These are phyloP conservation scores for Neurospora hispaniola DNA, from an alignment of 495 filamentous ascomycete species.

Conservation along the genomic window DNA sequence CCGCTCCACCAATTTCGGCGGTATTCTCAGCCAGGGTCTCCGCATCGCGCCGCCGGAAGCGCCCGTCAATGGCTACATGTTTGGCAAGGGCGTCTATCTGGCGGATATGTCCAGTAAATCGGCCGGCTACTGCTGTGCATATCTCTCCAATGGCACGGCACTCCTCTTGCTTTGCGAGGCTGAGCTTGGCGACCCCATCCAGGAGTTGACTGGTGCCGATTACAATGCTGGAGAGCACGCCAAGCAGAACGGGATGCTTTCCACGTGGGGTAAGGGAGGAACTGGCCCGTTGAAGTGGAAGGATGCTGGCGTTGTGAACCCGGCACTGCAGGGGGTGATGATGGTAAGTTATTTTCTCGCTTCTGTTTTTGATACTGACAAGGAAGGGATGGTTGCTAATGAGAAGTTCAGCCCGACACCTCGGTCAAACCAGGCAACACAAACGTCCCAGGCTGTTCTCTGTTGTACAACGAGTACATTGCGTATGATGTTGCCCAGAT, in stretches of 20 bases:
- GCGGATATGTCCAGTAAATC: slow-evolving; percentile 70
- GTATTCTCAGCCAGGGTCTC: slow-evolving; percentile 59
- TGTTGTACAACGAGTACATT: slow-evolving; percentile 66
- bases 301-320: slow-evolving; percentile 57
- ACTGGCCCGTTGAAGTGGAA: slow-evolving; percentile 57
- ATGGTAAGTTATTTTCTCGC: slow-evolving; percentile 37
- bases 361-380: not conserved
- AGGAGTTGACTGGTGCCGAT: slow-evolving; percentile 39
- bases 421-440: slow-evolving; percentile 28
- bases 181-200: slow-evolving; percentile 63
- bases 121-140: slow-evolving; percentile 60
- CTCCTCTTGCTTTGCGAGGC: slow-evolving; percentile 67
- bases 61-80: slow-evolving; percentile 65
- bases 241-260: slow-evolving; percentile 44
- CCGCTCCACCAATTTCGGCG: slow-evolving; percentile 55
- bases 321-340: slow-evolving; percentile 49
- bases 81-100: slow-evolving; percentile 85
- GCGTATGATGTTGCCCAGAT: slow-evolving; percentile 72
- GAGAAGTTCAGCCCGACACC: slow-evolving; percentile 33
- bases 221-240: slow-evolving; percentile 54
- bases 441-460: slow-evolving; percentile 17
- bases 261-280: slow-evolving; percentile 54
- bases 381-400: not conserved
- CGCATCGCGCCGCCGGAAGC: slow-evolving; percentile 81
- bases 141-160: slow-evolving; percentile 35